phyloP scores from a whole-genome alignment of 2,329 filamentous ascomycete species.

The Trichoderma arundinaceum region DNA sequence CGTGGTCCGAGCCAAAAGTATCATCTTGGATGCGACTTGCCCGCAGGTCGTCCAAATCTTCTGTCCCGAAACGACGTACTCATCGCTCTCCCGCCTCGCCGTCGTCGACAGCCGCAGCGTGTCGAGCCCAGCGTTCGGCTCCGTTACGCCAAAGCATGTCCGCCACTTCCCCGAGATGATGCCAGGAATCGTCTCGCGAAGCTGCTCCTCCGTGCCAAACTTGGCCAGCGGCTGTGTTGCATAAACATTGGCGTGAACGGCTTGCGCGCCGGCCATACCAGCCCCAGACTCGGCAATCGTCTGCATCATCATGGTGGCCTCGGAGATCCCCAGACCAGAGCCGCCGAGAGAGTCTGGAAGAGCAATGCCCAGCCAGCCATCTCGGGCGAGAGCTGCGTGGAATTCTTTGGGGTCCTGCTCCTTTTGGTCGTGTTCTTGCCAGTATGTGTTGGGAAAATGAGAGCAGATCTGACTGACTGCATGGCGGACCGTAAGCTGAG shows the following conservation, averaged over 20 bases:
- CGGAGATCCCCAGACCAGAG: slow-evolving; percentile 75
- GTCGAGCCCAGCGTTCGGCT: slow-evolving; percentile 80
- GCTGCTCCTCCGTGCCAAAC: slow-evolving; percentile 71
- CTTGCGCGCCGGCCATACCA: slow-evolving; percentile 73
- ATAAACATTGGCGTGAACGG: slow-evolving; percentile 71
- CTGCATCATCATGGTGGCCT: slow-evolving; percentile 88
- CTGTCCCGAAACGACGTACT: slow-evolving; percentile 74
- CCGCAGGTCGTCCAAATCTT: slow-evolving; percentile 92
- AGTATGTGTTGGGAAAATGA: slow-evolving; percentile 75
- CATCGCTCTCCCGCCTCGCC: slow-evolving; percentile 60
- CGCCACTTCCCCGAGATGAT: slow-evolving; percentile 75
- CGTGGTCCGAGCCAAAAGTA: slow-evolving; percentile 78
- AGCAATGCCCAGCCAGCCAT: slow-evolving; percentile 82
- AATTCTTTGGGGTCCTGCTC: slow-evolving; percentile 76
- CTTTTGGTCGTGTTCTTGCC: slow-evolving; percentile 73
- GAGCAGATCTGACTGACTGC: slow-evolving; percentile 71
- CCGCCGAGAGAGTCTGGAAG: slow-evolving; percentile 77
- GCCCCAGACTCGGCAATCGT: slow-evolving; percentile 79
- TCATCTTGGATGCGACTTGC: slow-evolving; percentile 82
- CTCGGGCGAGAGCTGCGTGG: slow-evolving; percentile 73
- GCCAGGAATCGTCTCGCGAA: slow-evolving; percentile 67
- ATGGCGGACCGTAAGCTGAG: slow-evolving; percentile 74
- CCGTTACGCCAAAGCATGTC: slow-evolving; percentile 84
- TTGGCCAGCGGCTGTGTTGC: slow-evolving; percentile 76
- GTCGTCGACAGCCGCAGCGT: slow-evolving; percentile 72